phyloP scores from a whole-genome alignment of 768 basidiomycete species.

The Cubamyces lactineus region DNA sequence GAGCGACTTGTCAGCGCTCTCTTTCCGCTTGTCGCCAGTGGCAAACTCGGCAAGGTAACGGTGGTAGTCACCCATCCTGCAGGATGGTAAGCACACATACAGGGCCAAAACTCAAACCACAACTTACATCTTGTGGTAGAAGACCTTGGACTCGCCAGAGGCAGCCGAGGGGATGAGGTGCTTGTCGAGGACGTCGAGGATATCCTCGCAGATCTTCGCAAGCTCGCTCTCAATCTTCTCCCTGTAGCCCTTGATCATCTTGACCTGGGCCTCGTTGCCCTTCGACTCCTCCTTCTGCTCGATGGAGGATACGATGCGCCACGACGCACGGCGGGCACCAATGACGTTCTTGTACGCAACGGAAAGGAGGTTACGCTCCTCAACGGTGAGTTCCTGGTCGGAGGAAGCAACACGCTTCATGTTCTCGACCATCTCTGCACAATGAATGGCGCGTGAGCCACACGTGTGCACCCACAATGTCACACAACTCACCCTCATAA shows the following conservation, averaged over 20 bases:
- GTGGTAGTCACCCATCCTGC: conserved; percentile 99
- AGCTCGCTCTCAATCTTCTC: conserved; percentile 98
- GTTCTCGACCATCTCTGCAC: conserved; percentile 94
- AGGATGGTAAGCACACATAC: conserved; percentile 21
- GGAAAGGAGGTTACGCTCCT: conserved; percentile 97
- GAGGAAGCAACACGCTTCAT: conserved; percentile 99
- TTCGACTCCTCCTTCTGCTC: conserved; percentile 99
- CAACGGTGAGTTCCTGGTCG: conserved; percentile 97
- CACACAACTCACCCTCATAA: conserved; percentile 76
- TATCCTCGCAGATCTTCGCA: conserved; percentile 98
- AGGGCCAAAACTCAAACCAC: background rate
- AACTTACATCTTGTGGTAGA: conserved; percentile 98
- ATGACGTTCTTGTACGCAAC: conserved; percentile 99
- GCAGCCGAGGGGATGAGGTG: conserved; percentile 97
- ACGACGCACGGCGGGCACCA: conserved; percentile 95
- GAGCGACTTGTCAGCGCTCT: conserved; percentile 95
- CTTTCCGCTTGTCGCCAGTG: conserved; percentile 96
- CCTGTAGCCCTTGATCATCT: conserved; percentile 97
- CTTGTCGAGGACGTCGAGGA: conserved; percentile 95
- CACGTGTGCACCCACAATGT: conserved; percentile 11
- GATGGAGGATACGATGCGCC: conserved; percentile 97
- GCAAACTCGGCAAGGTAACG: conserved; percentile 99
- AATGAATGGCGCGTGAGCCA: conserved; percentile 21
- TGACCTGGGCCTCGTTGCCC: conserved; percentile 94
- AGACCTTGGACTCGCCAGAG: conserved; percentile 96